Evolutionary conservation across 352 stramenopile species (phyloP), one percentile per base, ranked within the genome.

Genomic region (Phytophthora colocasiae): DNA sequence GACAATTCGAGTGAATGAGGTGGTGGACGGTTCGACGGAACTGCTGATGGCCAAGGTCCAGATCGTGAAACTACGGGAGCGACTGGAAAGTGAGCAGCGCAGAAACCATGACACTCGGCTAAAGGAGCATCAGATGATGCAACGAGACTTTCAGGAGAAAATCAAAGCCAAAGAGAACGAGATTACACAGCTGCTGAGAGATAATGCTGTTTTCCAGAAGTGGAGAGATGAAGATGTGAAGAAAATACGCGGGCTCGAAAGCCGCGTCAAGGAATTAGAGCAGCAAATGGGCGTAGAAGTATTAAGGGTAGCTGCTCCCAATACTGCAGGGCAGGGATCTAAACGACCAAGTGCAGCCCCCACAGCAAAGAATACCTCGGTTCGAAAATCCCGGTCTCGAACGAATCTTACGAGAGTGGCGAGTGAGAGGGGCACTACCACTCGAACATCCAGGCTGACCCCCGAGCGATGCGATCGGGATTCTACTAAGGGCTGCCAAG

Each of bases 101-200:
- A 72, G 68, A 12, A 77, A 80, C 4, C 75, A 78, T 22, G 80
- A 86, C 59, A 77, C 62, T 1, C 78, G 81, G 3, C 43, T 85
- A 6, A 90, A 91, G 49, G 84, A 95, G 44, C 71, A 80, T 2
- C 83, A 90, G 15, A 53, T 63, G 4, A 62, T 83, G 38, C 71
- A 83, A 22, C 71, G 66, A 38, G 73, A 82, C 0, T 90, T 89
- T 50, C 59, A 73, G 7, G 71, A 84, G 15, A 83, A 75, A 49
- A 67, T 95, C 0, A 71, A 87, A 38, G 66, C 50, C 1, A 92
- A 93, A 69, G 84, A 95, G 9, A 79, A 85, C 17, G 81, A 89
- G 38, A 80, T 91, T 31, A 61, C 67, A 5, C 80, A 84, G 24
- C 56, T 89, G 4, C 22, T 63, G n/a, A 73, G 72, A 4, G 84